Evolutionary conservation across 2,329 filamentous ascomycete genomes (phyloP).

Genomic region (Onygenales sp.): DNA sequence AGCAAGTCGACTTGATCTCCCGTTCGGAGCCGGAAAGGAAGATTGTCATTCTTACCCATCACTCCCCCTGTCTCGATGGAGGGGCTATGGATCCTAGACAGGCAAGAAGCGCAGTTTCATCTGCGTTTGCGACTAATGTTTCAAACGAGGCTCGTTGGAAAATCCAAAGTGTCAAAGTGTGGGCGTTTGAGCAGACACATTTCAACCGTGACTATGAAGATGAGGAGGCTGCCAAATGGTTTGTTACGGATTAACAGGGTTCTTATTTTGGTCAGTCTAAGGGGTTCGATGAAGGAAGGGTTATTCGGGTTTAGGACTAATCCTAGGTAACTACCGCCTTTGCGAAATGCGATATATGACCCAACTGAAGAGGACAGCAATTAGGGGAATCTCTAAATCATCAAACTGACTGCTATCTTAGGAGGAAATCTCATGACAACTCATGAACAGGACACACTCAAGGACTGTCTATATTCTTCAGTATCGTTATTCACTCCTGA

Average conservation of each 20-base stretch:
- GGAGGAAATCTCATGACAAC: too few relatives aligned
- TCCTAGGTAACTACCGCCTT: not conserved
- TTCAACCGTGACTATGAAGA: slow-evolving; percentile 24
- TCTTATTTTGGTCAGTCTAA: slow-evolving; percentile 15
- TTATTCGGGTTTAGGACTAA: slow-evolving; percentile 19
- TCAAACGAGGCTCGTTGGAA: slow-evolving; percentile 20
- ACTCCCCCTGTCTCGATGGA: slow-evolving; percentile 11
- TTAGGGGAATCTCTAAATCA: too few relatives aligned
- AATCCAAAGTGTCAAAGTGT: slow-evolving; percentile 20
- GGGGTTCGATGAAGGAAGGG: slow-evolving; percentile 21
- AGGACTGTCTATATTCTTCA: too few relatives aligned
- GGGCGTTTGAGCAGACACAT: slow-evolving; percentile 35
- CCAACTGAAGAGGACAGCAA: too few relatives aligned
- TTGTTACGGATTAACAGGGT: slow-evolving; percentile 24
- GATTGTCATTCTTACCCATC: slow-evolving; percentile 17
- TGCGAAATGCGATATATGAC: too few relatives aligned
- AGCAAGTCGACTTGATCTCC: slow-evolving; percentile 8
- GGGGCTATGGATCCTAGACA: slow-evolving; percentile 7
- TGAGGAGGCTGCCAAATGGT: slow-evolving; percentile 6
- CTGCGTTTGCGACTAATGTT: slow-evolving; percentile 26
- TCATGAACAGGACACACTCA: too few relatives aligned
- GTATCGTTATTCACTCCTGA: too few relatives aligned
- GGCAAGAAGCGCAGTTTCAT: slow-evolving; percentile 1
- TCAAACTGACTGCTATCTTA: too few relatives aligned
- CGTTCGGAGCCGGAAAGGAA: slow-evolving; percentile 8